Evolutionary conservation across 352 stramenopile genomes (phyloP), one percentile per base, ranked within the genome.

Genomic region (Phytophthora pinifolia): DNA sequence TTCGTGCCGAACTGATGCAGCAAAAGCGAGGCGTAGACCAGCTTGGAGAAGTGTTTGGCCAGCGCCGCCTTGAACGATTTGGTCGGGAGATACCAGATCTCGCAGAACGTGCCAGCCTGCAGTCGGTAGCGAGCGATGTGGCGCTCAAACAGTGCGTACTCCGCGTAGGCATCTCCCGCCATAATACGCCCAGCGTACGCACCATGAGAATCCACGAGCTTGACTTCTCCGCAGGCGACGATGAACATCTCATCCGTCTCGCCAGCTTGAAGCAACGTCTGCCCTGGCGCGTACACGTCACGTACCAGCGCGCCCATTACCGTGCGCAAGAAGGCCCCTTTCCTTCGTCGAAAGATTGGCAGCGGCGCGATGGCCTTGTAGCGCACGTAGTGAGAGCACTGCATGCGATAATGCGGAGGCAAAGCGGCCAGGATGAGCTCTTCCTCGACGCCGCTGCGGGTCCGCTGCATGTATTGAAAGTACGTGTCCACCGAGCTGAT

Each of bases 391-490:
- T 80, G 70, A 7, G 65, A 73, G 53, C 76, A 83, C 33, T 82
- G 70, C 0, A 43, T 65, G 8, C 66, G 73, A 63, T 86, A 86
- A 58, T 86, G 75, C 0, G 59, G 49, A 13, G 75, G 75, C 15
- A 86, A 38, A 4, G 72, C 65, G 4, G 64, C 67, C 15, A 86
- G 33, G 6, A 86, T 74, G 4, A 77, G 25, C 13, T 79, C 67
- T 45, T 86, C 75, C 46, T 86, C 73, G 1, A 83, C 65, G 6
- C 75, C 75, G 10, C 70, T 81, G 3, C 80, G 74, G 1, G 78
- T 88, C 1, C 76, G 72, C 47, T 90, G 74, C 80, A 90, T 88
- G 33, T 88, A 90, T 34, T 85, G 72, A 35, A 84, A 88, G 49
- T 88, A 90, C 17, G 67, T 62, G 14, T 70, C 64, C 25, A 90